Base-by-base conservation (phyloP, 257 asterid genomes). In the Solanum bulbocastanum region DNA sequence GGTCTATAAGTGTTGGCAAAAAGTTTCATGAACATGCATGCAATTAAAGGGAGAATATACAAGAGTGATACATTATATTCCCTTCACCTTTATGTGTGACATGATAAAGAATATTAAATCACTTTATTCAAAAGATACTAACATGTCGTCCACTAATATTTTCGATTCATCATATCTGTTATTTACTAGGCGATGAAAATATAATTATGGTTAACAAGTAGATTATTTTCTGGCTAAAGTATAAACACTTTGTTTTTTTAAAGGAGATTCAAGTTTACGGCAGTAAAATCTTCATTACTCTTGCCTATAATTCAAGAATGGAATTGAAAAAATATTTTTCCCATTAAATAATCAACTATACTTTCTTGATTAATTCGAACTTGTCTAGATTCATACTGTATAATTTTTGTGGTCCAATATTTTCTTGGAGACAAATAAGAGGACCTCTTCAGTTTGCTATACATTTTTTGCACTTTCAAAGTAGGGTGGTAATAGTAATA, bases 1-100 rank as follows among this genome's bases (percentile, higher is more conserved):
- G 89, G 44, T 88, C 85, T 89, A 69, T 87, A 85, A 89, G 87
- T 75, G 58, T 39, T 44, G 46, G 13, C 7, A 36, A 35, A 25
- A 46, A 65, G 69, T 52, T 40, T 65, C 13, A 36, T 39, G 58
- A 42, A 62, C 32, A 44, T 69, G 86, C 15, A 40, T 68, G 78
- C 85, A 25, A 44, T 79, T 44, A 42, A 42, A 13, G 78, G 82
- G 62, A 44, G 90, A 89, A 91, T 89, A 91, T 91, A 69, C 90
- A 86, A 78, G 39, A 78, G 16, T 79, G 66, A 79, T 79, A 27
- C 85, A n/a, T 44, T 25, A 44, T 78, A 42, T 44, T 42, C 66
- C 60, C 60, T 74, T 89, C 49, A 71, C 62, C 66, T 20, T 88
- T 84, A 68, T 22, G 76, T 79, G 72, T 30, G 87, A 84, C 87